A percentile compares a stretch with the other conserved stretches of the same genome.
phyloP scores from a whole-genome alignment of 2,329 filamentous ascomycete genomes.

The Diaporthe sp. region DNA sequence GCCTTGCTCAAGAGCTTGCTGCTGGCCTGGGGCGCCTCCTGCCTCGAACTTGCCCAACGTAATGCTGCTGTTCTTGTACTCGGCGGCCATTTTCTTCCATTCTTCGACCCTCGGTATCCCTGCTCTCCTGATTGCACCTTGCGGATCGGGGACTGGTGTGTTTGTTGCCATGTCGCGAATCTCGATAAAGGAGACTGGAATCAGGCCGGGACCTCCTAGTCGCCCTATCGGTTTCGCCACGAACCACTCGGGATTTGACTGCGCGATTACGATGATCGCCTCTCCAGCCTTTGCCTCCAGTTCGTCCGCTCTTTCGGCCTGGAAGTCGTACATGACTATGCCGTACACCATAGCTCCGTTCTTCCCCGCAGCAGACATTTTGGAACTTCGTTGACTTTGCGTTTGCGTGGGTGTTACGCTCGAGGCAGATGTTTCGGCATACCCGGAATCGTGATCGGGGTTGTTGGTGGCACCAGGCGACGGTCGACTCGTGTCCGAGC shows the following conservation, averaged over 20 bases:
- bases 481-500: constrained; percentile 70
- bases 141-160: constrained; percentile 83
- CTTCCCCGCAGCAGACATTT: constrained; percentile 58
- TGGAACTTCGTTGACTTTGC: constrained; percentile 64
- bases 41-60: constrained; percentile 90
- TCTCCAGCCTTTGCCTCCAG: constrained; percentile 95
- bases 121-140: constrained; percentile 87
- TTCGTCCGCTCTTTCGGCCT: constrained; percentile 95
- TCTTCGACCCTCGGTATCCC: constrained; percentile 96
- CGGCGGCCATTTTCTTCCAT: constrained; percentile 99
- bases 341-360: constrained; percentile 93
- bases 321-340: constrained; percentile 96
- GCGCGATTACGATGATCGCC: constrained; percentile 97
- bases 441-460: constrained; percentile 92
- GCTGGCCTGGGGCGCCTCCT: constrained; percentile 56
- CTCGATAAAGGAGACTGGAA: constrained; percentile 96
- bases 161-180: constrained; percentile 94
- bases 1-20: constrained; percentile 73
- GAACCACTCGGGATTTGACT: constrained; percentile 99
- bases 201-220: constrained; percentile 93
- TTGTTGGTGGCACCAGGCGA: constrained; percentile 66
- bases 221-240: constrained; percentile 99
- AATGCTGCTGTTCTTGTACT: constrained; percentile 99
- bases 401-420: constrained; percentile 49
- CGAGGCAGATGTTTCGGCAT: constrained; percentile 70